Conservation (phyloP, 164 flowering plant genomes). For the Piper betle region DNA sequence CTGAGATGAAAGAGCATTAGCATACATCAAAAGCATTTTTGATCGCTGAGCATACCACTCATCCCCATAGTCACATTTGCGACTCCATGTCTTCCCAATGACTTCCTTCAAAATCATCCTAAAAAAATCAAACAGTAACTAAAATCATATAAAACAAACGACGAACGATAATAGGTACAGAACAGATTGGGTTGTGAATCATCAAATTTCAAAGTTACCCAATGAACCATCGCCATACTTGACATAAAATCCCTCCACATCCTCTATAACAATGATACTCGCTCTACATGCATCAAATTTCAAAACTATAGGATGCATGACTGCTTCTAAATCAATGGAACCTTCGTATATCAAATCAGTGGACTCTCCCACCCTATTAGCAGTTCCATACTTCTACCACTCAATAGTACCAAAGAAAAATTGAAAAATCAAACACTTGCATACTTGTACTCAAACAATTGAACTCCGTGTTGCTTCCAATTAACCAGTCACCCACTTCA, state of each 20-base stretch:
- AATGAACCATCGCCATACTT: not conserved
- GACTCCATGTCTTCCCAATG: conserved; percentile 37
- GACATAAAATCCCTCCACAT: not conserved
- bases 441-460: too few relatives aligned
- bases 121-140: conserved; percentile 7
- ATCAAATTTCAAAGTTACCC: not conserved
- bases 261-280: not conserved
- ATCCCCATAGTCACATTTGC: conserved; percentile 41
- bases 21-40: conserved; percentile 44
- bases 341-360: too few relatives aligned
- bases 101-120: conserved; percentile 59
- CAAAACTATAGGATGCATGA: too few relatives aligned
- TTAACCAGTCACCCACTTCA: too few relatives aligned
- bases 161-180: not conserved
- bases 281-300: not conserved
- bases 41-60: conserved; percentile 35
- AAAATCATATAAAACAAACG: not conserved
- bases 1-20: conserved; percentile 68
- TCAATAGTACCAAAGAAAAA: too few relatives aligned
- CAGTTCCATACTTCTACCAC: too few relatives aligned
- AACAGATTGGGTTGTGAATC: not conserved
- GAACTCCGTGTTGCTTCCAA: too few relatives aligned
- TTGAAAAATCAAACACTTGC: too few relatives aligned
- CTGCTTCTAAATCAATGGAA: too few relatives aligned
- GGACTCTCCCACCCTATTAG: too few relatives aligned